A percentile compares a stretch with the other conserved stretches of the same genome.
Evolutionary conservation across 305 asterid genomes (phyloP).

Genomic region (Fraxinus paxiana): DNA sequence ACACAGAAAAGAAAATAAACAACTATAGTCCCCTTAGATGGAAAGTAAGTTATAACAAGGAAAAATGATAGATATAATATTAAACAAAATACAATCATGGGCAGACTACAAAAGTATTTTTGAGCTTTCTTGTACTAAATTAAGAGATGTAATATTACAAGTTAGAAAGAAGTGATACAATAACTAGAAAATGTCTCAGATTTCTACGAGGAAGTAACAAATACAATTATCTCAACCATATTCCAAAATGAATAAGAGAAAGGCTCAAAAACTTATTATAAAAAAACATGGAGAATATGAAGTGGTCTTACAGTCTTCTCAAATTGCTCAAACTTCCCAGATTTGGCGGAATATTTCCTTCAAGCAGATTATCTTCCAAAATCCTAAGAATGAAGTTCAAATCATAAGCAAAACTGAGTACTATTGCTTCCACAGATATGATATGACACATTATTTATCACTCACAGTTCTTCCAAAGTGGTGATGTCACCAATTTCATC

Average conservation of each 20-base stretch:
- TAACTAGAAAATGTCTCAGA: neutral
- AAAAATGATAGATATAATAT: neutral
- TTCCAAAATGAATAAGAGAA: constrained; percentile 1
- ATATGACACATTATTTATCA: constrained; percentile 6
- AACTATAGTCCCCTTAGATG: neutral
- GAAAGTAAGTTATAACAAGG: neutral
- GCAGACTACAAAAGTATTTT: neutral
- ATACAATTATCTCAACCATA: neutral
- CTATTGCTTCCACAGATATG: neutral
- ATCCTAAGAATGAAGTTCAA: constrained; percentile 27
- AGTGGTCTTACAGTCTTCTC: constrained; percentile 57
- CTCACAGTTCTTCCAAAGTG: constrained; percentile 66
- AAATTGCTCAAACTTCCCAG: constrained; percentile 62
- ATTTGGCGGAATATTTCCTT: constrained; percentile 65
- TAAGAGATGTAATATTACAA: neutral
- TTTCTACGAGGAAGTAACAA: neutral
- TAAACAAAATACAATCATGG: neutral
- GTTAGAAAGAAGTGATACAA: neutral
- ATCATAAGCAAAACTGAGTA: constrained; percentile 22
- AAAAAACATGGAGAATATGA: neutral
- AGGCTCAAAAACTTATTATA: neutral
- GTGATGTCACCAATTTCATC: constrained; percentile 61
- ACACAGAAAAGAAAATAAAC: neutral
- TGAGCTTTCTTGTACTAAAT: neutral
- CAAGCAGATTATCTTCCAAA: constrained; percentile 75